A percentile compares a stretch with the other conserved stretches of the same genome.
These are phyloP conservation scores for Populus nigra DNA, from an alignment of 345 rosid species.

Conservation along the genomic window DNA sequence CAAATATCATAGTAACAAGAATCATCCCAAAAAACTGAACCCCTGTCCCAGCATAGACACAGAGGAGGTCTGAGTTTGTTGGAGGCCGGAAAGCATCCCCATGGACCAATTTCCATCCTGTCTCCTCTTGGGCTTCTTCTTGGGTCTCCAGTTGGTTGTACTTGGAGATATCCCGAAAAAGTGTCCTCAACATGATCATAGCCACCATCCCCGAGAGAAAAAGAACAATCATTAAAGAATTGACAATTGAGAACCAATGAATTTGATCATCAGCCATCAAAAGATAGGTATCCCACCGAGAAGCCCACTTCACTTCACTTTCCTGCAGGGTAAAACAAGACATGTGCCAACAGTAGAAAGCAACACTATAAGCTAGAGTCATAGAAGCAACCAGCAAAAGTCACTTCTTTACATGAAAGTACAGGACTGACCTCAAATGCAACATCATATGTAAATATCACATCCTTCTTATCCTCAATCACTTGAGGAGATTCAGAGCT, in stretches of 20 bases:
- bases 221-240: conserved; percentile 90
- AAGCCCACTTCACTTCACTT: conserved; percentile 93
- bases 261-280: conserved; percentile 92
- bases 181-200: conserved; percentile 92
- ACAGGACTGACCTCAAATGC: conserved; percentile 54
- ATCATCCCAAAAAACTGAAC: conserved; percentile 89
- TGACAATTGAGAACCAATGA: conserved; percentile 92
- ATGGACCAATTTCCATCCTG: conserved; percentile 92
- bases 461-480: conserved; percentile 66
- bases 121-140: conserved; percentile 92
- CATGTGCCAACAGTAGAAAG: neutral
- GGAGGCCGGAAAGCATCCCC: conserved; percentile 95
- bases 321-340: conserved; percentile 41
- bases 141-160: conserved; percentile 94
- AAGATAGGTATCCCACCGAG: conserved; percentile 93
- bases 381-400: neutral
- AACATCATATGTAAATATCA: conserved; percentile 85
- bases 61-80: conserved; percentile 61
- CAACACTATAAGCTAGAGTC: neutral
- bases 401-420: neutral
- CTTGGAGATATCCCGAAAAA: conserved; percentile 84
- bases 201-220: conserved; percentile 99
- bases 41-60: conserved; percentile 85
- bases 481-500: conserved; percentile 87
- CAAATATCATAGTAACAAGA: conserved; percentile 86